These are phyloP conservation scores for Aspergillus costaricaensis DNA, from an alignment of 2,329 filamentous ascomycete genomes.

Conservation along the genomic window DNA sequence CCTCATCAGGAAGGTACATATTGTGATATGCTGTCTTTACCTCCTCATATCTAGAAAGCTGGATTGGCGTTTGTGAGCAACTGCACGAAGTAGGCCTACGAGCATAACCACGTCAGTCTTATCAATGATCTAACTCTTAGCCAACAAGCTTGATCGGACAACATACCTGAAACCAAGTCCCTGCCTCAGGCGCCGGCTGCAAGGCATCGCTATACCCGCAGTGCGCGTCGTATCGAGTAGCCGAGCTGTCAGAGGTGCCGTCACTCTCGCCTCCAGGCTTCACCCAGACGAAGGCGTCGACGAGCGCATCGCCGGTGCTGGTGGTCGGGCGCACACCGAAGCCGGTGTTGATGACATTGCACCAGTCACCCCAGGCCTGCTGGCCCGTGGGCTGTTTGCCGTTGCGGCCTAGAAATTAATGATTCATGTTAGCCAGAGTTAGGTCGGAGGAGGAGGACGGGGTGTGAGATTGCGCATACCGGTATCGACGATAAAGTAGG, in stretches of 20 bases:
- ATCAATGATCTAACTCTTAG: too few species aligned
- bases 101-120: too few species aligned
- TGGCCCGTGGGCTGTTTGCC: conserved; percentile 62
- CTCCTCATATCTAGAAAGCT: too few species aligned
- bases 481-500: conserved; percentile 59
- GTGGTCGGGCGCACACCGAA: conserved; percentile 65
- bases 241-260: conserved; percentile 52
- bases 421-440: background rate
- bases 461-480: conserved; percentile 28
- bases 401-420: conserved; percentile 52
- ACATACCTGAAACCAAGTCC: conserved; percentile 62
- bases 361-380: conserved; percentile 66
- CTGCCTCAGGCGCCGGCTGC: conserved; percentile 68
- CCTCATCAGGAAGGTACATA: too few species aligned
- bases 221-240: conserved; percentile 56
- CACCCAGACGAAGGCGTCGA: conserved; percentile 70
- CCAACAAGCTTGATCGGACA: too few species aligned
- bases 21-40: too few species aligned
- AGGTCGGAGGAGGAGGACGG: too few species aligned
- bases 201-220: conserved; percentile 59
- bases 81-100: too few species aligned
- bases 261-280: conserved; percentile 65
- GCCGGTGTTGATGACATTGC: conserved; percentile 64
- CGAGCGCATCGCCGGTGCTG: conserved; percentile 60
- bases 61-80: too few species aligned